phyloP scores from a whole-genome alignment of 257 asterid genomes.

The Orobanche coerulescens region DNA sequence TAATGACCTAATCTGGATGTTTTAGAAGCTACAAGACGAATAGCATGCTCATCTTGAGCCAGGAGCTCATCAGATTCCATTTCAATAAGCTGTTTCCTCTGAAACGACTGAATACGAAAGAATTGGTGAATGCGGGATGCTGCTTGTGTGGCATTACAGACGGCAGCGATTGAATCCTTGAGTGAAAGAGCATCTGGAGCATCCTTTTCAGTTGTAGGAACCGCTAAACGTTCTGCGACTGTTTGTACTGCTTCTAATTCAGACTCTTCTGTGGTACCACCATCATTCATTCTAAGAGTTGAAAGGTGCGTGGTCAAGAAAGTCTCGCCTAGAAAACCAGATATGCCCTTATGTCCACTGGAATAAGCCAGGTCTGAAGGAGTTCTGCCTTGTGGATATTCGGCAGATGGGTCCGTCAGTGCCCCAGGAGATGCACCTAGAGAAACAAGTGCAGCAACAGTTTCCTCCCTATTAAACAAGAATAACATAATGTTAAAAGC shows the following conservation, averaged over 20 bases:
- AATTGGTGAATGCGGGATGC: slow-evolving; percentile 89
- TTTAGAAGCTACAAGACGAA: slow-evolving; percentile 53
- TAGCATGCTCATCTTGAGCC: slow-evolving; percentile 44
- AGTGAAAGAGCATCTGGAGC: slow-evolving; percentile 63
- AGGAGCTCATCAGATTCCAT: slow-evolving; percentile 34
- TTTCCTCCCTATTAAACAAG: slow-evolving; percentile 63
- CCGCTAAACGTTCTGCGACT: slow-evolving; percentile 64
- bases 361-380: slow-evolving; percentile 91
- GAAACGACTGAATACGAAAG: slow-evolving; percentile 77
- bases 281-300: slow-evolving; percentile 52
- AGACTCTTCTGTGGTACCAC: slow-evolving; percentile 32
- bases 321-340: slow-evolving; percentile 89
- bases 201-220: slow-evolving; percentile 56
- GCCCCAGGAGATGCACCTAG: slow-evolving; percentile 85
- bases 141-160: slow-evolving; percentile 91
- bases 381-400: slow-evolving; percentile 60
- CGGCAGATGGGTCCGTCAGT: slow-evolving; percentile 68
- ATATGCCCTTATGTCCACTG: slow-evolving; percentile 88
- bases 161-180: slow-evolving; percentile 90
- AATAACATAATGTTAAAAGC: slow-evolving; percentile 21
- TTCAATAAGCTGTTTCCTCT: slow-evolving; percentile 58
- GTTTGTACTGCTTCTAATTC: slow-evolving; percentile 44
- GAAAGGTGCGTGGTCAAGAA: slow-evolving; percentile 65
- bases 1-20: slow-evolving; percentile 48
- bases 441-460: slow-evolving; percentile 77